Conservation (phyloP, 2,329 filamentous ascomycete genomes). For the Zalaria obscura region DNA sequence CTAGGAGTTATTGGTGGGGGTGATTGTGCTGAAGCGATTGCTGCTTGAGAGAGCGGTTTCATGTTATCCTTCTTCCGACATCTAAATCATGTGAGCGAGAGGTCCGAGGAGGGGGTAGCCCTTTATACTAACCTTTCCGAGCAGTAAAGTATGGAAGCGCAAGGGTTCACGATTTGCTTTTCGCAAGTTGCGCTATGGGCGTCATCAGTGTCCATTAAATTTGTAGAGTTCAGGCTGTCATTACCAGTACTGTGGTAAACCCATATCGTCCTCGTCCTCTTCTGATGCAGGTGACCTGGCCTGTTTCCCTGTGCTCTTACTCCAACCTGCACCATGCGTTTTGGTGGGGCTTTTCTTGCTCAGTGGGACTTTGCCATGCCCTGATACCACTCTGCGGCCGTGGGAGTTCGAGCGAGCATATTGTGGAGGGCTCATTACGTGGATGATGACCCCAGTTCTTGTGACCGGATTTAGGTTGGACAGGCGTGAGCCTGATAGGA, state of each 20-base stretch:
- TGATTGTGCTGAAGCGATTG: conserved; percentile 8
- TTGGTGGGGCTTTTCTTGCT: conserved; percentile 7
- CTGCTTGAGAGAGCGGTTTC: conserved; percentile 19
- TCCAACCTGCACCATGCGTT: conserved; percentile 1
- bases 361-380: conserved; percentile 11
- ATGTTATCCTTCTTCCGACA: conserved; percentile 32
- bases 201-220: not conserved
- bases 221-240: conserved; percentile 8
- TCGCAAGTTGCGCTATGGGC: conserved; percentile 45
- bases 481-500: no score
- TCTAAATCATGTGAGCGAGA: conserved; percentile 14
- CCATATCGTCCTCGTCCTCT: conserved; percentile 36
- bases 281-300: conserved; percentile 9
- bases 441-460: not conserved
- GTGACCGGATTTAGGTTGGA: no score
- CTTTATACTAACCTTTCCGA: conserved; percentile 41
- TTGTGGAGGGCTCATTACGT: conserved; percentile 12
- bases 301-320: conserved; percentile 8
- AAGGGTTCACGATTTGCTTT: conserved; percentile 48
- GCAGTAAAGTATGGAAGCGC: conserved; percentile 47
- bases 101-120: conserved; percentile 1
- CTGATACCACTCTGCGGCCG: conserved; percentile 12
- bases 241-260: conserved; percentile 40
- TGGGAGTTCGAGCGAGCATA: conserved; percentile 13
- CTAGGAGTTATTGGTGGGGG: conserved; percentile 7